Evolutionary conservation across 2,329 filamentous ascomycete genomes (phyloP).

Genomic region (Sarocladiaceae sp.): DNA sequence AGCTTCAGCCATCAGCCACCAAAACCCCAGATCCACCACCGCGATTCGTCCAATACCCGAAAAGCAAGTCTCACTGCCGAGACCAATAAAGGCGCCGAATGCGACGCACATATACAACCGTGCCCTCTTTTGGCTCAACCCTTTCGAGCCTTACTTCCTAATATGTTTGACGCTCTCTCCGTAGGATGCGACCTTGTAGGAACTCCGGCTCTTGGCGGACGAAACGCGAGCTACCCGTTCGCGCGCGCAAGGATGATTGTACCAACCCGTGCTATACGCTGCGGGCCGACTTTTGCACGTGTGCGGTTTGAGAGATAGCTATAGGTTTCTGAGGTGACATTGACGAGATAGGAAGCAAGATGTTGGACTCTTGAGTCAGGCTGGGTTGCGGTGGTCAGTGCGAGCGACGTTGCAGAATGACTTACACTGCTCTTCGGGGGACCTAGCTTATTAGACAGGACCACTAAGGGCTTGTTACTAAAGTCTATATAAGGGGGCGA

Average conservation of each 20-base stretch:
- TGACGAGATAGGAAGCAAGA: background rate
- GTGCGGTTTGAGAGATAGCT: background rate
- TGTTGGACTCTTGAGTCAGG: background rate
- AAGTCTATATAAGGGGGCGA: background rate
- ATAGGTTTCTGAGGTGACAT: background rate
- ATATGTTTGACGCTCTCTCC: background rate
- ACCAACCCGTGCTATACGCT: too few species aligned
- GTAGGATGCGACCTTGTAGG: background rate
- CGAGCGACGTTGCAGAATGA: background rate
- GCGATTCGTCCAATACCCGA: background rate
- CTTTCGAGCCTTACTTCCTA: background rate
- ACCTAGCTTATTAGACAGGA: too few species aligned
- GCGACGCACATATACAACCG: constrained; percentile 3
- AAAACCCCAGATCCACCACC: background rate
- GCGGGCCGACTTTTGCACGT: too few species aligned
- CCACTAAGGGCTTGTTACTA: too few species aligned
- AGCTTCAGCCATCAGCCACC: background rate
- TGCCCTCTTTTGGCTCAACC: constrained; percentile 10
- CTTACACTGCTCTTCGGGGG: background rate
- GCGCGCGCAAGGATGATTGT: too few species aligned
- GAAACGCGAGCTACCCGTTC: background rate
- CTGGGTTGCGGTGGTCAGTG: background rate
- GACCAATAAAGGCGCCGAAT: background rate
- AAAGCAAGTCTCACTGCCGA: background rate
- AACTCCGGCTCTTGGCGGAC: background rate